These are phyloP conservation scores for Jamesozyma jinghongensis DNA, from an alignment of 805 yeast species.

Conservation along the genomic window DNA sequence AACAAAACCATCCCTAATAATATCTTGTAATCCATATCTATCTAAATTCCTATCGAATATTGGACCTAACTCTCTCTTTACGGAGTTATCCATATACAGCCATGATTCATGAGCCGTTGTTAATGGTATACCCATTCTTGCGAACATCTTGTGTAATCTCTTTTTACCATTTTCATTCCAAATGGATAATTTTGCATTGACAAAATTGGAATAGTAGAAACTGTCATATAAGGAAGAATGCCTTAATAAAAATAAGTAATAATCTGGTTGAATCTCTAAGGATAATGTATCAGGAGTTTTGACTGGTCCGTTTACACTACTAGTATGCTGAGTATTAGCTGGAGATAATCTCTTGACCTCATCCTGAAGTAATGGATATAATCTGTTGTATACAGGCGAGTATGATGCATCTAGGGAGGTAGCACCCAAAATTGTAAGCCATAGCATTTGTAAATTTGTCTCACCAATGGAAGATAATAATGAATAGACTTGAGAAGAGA, in stretches of 20 bases:
- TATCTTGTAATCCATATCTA: conserved; percentile 70
- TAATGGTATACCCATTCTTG: conserved; percentile 90
- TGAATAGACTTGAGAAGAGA: conserved; percentile 73
- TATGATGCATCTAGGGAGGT: conserved; percentile 66
- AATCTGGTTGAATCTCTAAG: conserved; percentile 70
- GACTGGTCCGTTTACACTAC: conserved; percentile 9
- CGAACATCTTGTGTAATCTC: conserved; percentile 80
- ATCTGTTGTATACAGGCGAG: conserved; percentile 62
- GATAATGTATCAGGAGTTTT: conserved; percentile 37
- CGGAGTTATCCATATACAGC: conserved; percentile 76
- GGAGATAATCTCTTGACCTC: conserved; percentile 69
- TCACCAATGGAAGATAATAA: conserved; percentile 76
- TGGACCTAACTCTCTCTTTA: conserved; percentile 62
- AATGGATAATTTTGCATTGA: conserved; percentile 73
- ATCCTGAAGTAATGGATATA: conserved; percentile 68
- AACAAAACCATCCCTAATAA: conserved; percentile 77
- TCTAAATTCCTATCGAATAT: conserved; percentile 65
- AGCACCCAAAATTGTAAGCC: conserved; percentile 87
- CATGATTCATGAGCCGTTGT: conserved; percentile 85
- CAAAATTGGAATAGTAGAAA: conserved; percentile 82
- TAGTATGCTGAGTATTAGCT: conserved; percentile 13
- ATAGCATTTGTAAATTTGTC: conserved; percentile 53
- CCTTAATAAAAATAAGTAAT: conserved; percentile 72
- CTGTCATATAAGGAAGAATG: conserved; percentile 93
- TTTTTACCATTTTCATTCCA: conserved; percentile 92